Base-by-base conservation (phyloP, 352 stramenopile species). In the Elongisporangium anandrum region DNA sequence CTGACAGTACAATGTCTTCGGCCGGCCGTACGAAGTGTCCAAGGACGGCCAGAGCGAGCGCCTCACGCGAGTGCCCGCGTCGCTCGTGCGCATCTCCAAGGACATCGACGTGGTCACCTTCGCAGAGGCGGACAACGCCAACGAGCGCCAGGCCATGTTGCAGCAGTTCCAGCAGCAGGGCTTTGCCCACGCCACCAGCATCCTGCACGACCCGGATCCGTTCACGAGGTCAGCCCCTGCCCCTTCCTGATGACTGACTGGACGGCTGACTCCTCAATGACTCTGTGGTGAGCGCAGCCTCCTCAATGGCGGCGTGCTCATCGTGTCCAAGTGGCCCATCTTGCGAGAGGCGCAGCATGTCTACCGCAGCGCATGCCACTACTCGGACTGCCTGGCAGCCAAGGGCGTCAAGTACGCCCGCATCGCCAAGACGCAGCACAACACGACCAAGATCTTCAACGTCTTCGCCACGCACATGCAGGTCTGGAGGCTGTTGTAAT, bases 401-500 rank as follows among this genome's bases (percentile, higher is more conserved):
- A 94, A 94, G 60, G 85, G 85, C 20, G 82, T 92, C 60, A 94
- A 94, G 52, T 94, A 92, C 52, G 82, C 83, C 17, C 75, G 85
- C 15, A 38, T 92, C 12, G 58, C 91, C 58, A 94, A 94, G 57
- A 91, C 64, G 1, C 54, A 78, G 8, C 26, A 75, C 12, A 62
- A 52, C 9, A 56, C 49, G 2, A 81, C 68, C 55, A 94, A 94
- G 61, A 72, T 90, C 8, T 92, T 92, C 54, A 94, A 94, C 57
- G 75, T 94, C 13, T 94, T 92, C 63, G 82, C 81, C 20, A 92
- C 85, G 24, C 85, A 94, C 66, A 91, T 94, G 80, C 85, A 94
- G 74, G 79, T 85, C 50, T 6, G 1, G 16, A 6, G 3, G 3
- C 21, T 34, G 24, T 13, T 60, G 23, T 13, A 19, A 23, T 8